Base-by-base conservation (phyloP, 176 grass and related monocot genomes). In the Microstegium vimineum region DNA sequence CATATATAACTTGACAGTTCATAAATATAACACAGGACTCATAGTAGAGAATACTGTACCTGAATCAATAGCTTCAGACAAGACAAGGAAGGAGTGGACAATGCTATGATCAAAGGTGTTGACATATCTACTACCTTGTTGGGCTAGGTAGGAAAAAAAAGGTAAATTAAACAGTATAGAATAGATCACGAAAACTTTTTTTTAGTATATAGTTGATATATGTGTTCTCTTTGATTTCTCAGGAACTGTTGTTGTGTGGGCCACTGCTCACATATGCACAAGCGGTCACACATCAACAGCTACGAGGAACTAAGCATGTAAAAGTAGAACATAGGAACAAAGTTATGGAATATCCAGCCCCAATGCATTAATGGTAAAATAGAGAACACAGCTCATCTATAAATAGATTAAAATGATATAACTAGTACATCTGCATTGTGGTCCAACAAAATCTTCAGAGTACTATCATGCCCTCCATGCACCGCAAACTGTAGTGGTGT, bases 41-140 rank as follows among this genome's bases (percentile, higher is more conserved):
- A 85, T 72, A 38, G 22, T 25, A 47, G 17, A 60, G 32, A 76
- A 52, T 54, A 57, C 2, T 5, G 40, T 63, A 86, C 84, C 84
- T 66, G 43, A 86, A 86, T 25, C 69, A 86, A 66, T 64, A 86
- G 43, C 43, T 86, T 86, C 43, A 86, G 23, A 66, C 69, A 80
- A 20, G 76, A 9, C 43, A 86, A 61, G 22, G 20, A 80, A 41
- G 59, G 71, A 65, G 61, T 74, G 17, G 4, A 1, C 41, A 86
- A 17, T 56, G 84, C 43, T 37, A 33, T 2, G 23, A 26, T 30
- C 63, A 80, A 65, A 74, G 77, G 76, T 81, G 32, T 30, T 42
- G 20, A 13, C 18, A 9, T 0, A 25, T 7, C 7, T 73, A n/a
- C 10, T 57, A 5, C 59, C 30, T 74, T 86, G 69, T 43, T 74